Evolutionary conservation across 1,284 basidiomycete genomes (phyloP).

Genomic region (Mycena citricolor): DNA sequence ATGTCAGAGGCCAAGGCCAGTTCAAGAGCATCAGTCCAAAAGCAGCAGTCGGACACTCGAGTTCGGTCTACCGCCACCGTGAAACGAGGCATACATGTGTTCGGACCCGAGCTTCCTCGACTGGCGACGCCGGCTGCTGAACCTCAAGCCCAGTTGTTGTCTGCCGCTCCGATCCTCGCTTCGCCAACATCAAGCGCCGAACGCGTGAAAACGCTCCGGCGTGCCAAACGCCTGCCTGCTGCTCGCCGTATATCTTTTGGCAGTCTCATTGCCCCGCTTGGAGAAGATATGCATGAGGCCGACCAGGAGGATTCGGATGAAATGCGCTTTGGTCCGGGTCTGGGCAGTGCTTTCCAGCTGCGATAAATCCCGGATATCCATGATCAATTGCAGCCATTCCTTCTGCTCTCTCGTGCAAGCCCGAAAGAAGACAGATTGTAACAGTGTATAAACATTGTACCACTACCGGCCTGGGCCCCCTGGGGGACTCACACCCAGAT

Average conservation of each 20-base stretch:
- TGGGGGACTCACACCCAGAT: conserved; percentile 3
- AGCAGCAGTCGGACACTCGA: conserved; percentile 4
- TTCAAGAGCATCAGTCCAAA: conserved; percentile 8
- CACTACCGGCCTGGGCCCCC: conserved; percentile 6
- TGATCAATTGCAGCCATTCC: not conserved
- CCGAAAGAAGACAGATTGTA: conserved; percentile 18
- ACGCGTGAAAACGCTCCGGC: conserved; percentile 22
- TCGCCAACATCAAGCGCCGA: conserved; percentile 7
- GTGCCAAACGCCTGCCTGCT: conserved; percentile 23
- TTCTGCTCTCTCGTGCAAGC: not conserved
- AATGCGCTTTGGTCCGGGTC: conserved; percentile 29
- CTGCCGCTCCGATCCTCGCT: conserved; percentile 12
- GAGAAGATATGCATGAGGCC: conserved; percentile 28
- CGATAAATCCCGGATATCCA: no score
- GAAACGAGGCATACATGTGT: conserved; percentile 56
- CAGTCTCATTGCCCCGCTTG: conserved; percentile 19
- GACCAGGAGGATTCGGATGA: conserved; percentile 34
- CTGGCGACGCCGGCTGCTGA: conserved; percentile 21
- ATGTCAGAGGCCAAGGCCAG: no score
- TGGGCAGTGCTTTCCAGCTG: conserved; percentile 65
- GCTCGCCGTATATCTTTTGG: conserved; percentile 23
- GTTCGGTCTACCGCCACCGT: conserved; percentile 8
- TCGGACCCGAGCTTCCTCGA: conserved; percentile 50
- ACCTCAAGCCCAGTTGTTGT: conserved; percentile 8
- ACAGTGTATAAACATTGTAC: conserved; percentile 24